Evolutionary conservation across 768 basidiomycete species (phyloP).

Genomic region (Lepiota brunneoincarnata): DNA sequence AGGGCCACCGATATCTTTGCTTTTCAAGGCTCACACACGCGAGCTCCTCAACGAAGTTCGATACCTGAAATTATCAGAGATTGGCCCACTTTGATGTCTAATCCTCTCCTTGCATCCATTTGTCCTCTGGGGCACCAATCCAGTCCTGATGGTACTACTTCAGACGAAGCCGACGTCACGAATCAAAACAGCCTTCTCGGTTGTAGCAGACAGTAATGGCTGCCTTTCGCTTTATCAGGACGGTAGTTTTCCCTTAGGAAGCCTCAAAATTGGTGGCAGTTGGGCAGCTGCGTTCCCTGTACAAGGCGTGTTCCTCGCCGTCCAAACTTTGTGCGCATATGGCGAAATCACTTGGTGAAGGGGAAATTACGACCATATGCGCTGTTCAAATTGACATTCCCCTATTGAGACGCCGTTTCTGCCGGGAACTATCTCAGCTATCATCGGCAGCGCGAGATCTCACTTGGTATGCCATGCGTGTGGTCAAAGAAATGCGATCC

Average conservation of each 20-base stretch:
- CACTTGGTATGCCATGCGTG: constrained; percentile 66
- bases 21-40: constrained; percentile 68
- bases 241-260: constrained; percentile 71
- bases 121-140: constrained; percentile 37
- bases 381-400: constrained; percentile 44
- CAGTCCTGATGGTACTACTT: constrained; percentile 22
- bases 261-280: constrained; percentile 8
- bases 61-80: constrained; percentile 58
- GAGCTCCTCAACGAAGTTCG: constrained; percentile 36
- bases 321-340: constrained; percentile 25
- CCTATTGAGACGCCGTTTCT: constrained; percentile 50
- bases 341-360: constrained; percentile 35
- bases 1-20: constrained; percentile 82
- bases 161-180: constrained; percentile 46
- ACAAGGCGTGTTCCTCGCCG: constrained; percentile 31
- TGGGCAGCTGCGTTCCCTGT: constrained; percentile 46
- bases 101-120: constrained; percentile 61
- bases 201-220: constrained; percentile 57
- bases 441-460: constrained; percentile 72
- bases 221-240: constrained; percentile 67
- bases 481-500: constrained; percentile 68
- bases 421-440: constrained; percentile 68
- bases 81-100: constrained; percentile 67
- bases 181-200: constrained; percentile 65
- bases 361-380: neutral